Conservation (phyloP, 768 basidiomycete species). For the Lactarius pseudohatsudake region DNA sequence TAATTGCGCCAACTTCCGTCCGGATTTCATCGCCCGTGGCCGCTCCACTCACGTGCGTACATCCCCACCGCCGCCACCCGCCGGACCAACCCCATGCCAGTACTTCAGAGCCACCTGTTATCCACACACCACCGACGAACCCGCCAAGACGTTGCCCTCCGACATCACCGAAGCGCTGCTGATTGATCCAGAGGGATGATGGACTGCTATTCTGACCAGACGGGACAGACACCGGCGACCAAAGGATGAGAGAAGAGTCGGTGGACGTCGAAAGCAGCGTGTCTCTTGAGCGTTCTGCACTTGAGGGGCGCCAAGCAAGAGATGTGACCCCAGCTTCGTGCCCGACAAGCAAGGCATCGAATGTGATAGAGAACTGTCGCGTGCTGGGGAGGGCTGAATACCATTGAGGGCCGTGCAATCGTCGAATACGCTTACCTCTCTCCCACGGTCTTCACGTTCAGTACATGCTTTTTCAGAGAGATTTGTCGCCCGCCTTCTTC, state of each 20-base stretch:
- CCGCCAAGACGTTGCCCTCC: constrained; percentile 90
- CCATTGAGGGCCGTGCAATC: neutral
- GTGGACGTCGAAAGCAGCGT: constrained; percentile 89
- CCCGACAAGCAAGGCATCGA: constrained; percentile 93
- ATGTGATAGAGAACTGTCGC: constrained; percentile 72
- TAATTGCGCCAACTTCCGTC: constrained; percentile 74
- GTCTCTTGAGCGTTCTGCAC: constrained; percentile 34
- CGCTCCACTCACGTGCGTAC: constrained; percentile 31
- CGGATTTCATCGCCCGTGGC: constrained; percentile 48
- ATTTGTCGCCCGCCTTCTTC: constrained; percentile 85
- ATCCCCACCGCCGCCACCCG: constrained; percentile 86
- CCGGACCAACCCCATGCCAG: constrained; percentile 94
- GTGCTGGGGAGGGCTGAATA: constrained; percentile 35
- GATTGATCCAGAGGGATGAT: constrained; percentile 84
- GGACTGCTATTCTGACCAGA: constrained; percentile 40
- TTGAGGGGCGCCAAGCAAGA: constrained; percentile 71
- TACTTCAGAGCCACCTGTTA: constrained; percentile 55
- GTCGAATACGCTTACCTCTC: constrained; percentile 36
- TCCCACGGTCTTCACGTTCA: constrained; percentile 57
- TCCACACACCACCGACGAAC: constrained; percentile 91
- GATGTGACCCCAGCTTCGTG: constrained; percentile 93
- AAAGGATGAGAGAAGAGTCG: constrained; percentile 93
- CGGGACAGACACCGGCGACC: constrained; percentile 71
- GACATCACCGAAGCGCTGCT: constrained; percentile 90
- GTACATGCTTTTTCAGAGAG: constrained; percentile 80